Evolutionary conservation across 2,329 filamentous ascomycete species (phyloP).

Genomic region (Xylaria multiplex): DNA sequence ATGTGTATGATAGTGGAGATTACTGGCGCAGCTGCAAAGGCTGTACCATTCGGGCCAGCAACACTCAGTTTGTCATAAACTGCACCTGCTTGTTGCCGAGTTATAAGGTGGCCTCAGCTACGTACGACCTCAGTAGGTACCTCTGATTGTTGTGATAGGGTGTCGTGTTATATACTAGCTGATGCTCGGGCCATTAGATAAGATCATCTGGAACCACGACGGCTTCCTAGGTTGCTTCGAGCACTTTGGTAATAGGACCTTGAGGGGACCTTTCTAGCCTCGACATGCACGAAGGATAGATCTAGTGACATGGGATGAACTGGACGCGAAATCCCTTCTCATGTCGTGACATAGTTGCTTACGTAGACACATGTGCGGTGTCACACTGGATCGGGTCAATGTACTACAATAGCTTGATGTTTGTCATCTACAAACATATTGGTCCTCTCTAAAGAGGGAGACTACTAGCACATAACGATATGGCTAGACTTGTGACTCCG

Average conservation of each 20-base stretch:
- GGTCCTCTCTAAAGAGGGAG: not conserved
- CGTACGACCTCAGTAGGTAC: conserved; percentile 46
- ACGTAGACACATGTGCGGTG: conserved; percentile 19
- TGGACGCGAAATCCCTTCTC: not conserved
- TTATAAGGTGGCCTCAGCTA: conserved; percentile 33
- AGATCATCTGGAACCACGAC: conserved; percentile 51
- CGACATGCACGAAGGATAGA: conserved; percentile 5
- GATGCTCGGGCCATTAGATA: conserved; percentile 44
- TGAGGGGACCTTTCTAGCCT: conserved; percentile 43
- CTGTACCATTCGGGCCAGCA: conserved; percentile 44
- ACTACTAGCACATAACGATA: not conserved
- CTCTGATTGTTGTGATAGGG: not conserved
- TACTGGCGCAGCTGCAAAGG: conserved; percentile 46
- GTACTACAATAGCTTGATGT: not conserved
- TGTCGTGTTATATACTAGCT: conserved; percentile 14
- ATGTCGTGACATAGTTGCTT: conserved; percentile 19
- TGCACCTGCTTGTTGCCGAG: conserved; percentile 44
- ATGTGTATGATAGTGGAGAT: conserved; percentile 42
- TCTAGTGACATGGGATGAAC: conserved; percentile 5
- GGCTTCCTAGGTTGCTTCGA: conserved; percentile 54
- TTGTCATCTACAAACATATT: conserved; percentile 2
- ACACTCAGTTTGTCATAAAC: conserved; percentile 41
- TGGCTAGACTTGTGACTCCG: not conserved
- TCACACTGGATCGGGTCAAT: conserved; percentile 8
- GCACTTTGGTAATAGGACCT: conserved; percentile 52